Conservation (phyloP, 257 asterid genomes). For the Knoxia roxburghii region DNA sequence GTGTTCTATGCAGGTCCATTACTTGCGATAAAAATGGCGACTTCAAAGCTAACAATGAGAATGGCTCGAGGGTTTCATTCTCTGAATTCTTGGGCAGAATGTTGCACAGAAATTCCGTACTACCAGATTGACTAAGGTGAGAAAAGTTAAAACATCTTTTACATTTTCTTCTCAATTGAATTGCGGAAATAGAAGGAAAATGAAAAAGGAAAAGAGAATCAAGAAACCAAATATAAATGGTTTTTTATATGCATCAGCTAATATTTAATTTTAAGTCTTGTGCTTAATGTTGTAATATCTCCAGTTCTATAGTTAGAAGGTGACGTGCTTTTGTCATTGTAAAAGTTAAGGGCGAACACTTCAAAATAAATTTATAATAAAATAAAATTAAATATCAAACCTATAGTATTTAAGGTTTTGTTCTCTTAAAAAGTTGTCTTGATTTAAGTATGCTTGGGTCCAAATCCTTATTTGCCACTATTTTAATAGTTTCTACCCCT, state of each 20-base stretch:
- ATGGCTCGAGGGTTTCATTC: constrained; percentile 43
- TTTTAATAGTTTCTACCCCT: too few relatives aligned
- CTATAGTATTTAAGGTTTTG: too few relatives aligned
- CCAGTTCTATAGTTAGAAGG: not conserved
- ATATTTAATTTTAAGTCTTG: not conserved
- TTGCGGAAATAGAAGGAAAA: not conserved
- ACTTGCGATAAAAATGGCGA: constrained; percentile 25
- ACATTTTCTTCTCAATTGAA: not conserved
- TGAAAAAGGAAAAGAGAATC: not conserved
- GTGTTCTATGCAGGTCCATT: constrained; percentile 22
- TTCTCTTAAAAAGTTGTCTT: too few relatives aligned
- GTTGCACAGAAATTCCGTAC: constrained; percentile 50
- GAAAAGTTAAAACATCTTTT: not conserved
- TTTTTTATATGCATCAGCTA: not conserved
- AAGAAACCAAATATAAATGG: not conserved
- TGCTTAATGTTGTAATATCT: not conserved
- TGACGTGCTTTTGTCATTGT: too few relatives aligned
- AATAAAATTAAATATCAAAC: too few relatives aligned
- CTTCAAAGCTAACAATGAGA: constrained; percentile 26
- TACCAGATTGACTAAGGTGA: constrained; percentile 51
- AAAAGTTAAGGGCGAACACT: too few relatives aligned
- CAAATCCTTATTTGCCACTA: too few relatives aligned
- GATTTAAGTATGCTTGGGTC: too few relatives aligned
- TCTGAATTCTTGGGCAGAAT: constrained; percentile 63
- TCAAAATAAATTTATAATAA: too few relatives aligned